A percentile compares a stretch with the other conserved stretches of the same genome.
phyloP scores from a whole-genome alignment of 2,329 filamentous ascomycete genomes.

The Arachnopeziza araneosa region DNA sequence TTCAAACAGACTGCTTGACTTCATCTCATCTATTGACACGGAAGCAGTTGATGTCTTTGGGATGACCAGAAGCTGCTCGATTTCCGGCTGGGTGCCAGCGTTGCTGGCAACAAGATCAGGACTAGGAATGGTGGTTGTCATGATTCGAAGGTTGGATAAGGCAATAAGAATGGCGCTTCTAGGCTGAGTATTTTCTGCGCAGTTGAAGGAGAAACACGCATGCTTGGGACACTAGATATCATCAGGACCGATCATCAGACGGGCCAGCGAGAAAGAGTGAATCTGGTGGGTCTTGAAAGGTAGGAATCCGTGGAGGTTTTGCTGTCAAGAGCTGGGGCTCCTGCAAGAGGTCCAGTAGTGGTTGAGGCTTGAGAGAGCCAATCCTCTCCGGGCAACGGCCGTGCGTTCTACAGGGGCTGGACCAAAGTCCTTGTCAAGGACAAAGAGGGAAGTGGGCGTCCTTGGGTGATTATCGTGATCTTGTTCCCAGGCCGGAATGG shows the following conservation, averaged over 20 bases:
- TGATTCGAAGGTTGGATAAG: constrained; percentile 10
- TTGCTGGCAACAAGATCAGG: constrained; percentile 24
- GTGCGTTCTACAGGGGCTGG: neutral
- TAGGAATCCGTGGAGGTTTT: neutral
- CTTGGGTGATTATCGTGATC: no score
- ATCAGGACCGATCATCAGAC: constrained; percentile 2
- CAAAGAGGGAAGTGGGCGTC: neutral
- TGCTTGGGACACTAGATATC: constrained; percentile 14
- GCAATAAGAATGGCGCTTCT: constrained; percentile 17
- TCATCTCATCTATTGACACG: constrained; percentile 19
- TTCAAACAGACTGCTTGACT: constrained; percentile 13
- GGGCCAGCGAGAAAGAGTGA: neutral
- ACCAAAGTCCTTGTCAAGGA: neutral
- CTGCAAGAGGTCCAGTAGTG: no score
- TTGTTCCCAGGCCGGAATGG: no score
- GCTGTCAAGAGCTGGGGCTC: neutral
- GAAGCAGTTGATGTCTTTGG: constrained; percentile 28
- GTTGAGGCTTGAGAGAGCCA: neutral
- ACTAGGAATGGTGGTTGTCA: constrained; percentile 23
- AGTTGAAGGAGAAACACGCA: constrained; percentile 15
- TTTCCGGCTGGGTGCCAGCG: constrained; percentile 25
- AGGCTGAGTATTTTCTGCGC: constrained; percentile 17
- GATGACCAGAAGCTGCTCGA: constrained; percentile 18
- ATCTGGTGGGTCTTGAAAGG: neutral
- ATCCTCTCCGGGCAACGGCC: neutral